A percentile compares a stretch with the other conserved stretches of the same genome.
phyloP scores from a whole-genome alignment of 139 green algal genomes.

The Ulvella scutata region DNA sequence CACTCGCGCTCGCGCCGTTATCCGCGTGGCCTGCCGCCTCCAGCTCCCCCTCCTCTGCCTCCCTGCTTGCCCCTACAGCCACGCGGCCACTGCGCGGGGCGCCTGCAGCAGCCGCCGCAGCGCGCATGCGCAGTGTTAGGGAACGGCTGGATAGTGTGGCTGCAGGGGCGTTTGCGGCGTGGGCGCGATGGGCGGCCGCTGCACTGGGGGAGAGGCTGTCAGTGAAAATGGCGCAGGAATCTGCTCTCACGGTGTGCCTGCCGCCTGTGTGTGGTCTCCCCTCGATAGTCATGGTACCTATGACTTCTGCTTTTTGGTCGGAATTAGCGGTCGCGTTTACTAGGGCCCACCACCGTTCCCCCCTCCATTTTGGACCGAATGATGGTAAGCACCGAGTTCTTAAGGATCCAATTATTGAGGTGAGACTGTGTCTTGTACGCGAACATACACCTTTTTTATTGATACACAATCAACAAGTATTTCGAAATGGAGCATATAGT shows the following conservation, averaged over 20 bases:
- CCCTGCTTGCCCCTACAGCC: not conserved
- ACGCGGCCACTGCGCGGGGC: not conserved
- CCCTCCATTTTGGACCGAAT: too few relatives aligned
- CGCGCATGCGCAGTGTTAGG: slow-evolving; percentile 14
- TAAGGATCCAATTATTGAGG: too few relatives aligned
- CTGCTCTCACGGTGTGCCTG: not conserved
- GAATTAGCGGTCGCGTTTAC: too few relatives aligned
- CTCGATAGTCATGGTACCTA: too few relatives aligned
- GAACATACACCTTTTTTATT: too few relatives aligned
- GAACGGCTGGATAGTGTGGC: slow-evolving; percentile 8
- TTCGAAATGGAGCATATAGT: too few relatives aligned
- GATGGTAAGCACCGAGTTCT: too few relatives aligned
- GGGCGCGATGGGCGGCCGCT: slow-evolving; percentile 48
- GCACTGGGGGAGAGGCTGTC: slow-evolving; percentile 24
- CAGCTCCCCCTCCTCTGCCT: not conserved
- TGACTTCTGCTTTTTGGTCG: too few relatives aligned
- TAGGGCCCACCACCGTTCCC: too few relatives aligned
- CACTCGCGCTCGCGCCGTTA: not conserved
- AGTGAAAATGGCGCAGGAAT: slow-evolving; percentile 10
- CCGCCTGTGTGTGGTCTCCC: too few relatives aligned
- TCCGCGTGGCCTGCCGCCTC: not conserved
- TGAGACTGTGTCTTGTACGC: too few relatives aligned
- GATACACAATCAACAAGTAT: too few relatives aligned
- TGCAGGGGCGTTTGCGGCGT: slow-evolving; percentile 22
- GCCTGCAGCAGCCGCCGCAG: not conserved